phyloP scores from a whole-genome alignment of 768 basidiomycete genomes.

The Antrodiella citrinella region DNA sequence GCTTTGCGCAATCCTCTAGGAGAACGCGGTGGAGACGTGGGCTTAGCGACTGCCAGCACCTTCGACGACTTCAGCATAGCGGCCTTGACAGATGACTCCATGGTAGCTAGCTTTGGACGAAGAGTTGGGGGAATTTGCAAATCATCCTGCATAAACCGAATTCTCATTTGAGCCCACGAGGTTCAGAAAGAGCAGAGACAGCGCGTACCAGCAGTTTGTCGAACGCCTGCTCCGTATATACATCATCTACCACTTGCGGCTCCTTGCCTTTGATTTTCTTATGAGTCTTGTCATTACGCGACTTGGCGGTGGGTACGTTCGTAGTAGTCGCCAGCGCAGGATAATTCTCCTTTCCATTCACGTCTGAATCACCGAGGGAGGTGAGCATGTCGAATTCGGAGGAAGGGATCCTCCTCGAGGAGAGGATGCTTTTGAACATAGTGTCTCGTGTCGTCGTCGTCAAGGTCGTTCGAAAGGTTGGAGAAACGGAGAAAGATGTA shows the following conservation, averaged over 20 bases:
- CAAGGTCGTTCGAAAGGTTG: constrained; percentile 3
- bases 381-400: constrained; percentile 73
- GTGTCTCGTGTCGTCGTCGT: not conserved
- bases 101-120: constrained; percentile 68
- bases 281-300: constrained; percentile 32
- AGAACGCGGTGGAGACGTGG: constrained; percentile 30
- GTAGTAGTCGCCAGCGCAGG: constrained; percentile 30
- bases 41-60: constrained; percentile 23
- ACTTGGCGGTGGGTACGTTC: constrained; percentile 14
- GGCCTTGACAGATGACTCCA: constrained; percentile 83
- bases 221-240: constrained; percentile 61
- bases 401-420: constrained; percentile 56
- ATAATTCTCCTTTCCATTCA: constrained; percentile 63
- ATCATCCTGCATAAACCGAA: constrained; percentile 58
- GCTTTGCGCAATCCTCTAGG: constrained; percentile 58
- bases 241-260: constrained; percentile 25
- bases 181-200: not conserved
- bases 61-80: constrained; percentile 85
- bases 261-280: constrained; percentile 35
- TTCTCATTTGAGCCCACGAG: not conserved
- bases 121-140: constrained; percentile 78
- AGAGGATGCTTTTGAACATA: constrained; percentile 81
- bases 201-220: constrained; percentile 68
- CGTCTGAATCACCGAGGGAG: constrained; percentile 31
- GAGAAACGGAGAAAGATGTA: constrained; percentile 1